Base-by-base conservation (phyloP, 805 yeast species). In the Deakozyma indianensis region DNA sequence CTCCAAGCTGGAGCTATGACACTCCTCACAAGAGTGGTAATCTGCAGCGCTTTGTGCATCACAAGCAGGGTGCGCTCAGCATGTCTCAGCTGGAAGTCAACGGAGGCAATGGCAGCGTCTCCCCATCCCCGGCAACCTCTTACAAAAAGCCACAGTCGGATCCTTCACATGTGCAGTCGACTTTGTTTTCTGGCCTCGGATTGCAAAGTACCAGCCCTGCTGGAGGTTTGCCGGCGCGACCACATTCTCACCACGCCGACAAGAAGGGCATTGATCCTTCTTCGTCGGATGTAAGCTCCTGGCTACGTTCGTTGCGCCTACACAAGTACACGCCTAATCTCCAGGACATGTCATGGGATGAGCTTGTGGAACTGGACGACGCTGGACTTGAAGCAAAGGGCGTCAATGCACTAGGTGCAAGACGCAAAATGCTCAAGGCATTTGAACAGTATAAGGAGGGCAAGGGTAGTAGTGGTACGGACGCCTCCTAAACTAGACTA, bases 311-410 rank as follows among this genome's bases (percentile, higher is more conserved):
- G 11, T 68, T 90, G 50, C 70, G 99, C 51, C 70, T 92, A 56
- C 99, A 92, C 69, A 92, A 92, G 64, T 92, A 92, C 66, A 88
- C 97, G 1, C 87, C 79, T 28, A 82, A 83, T 48, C 70, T 92
- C 51, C 76, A 80, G 55, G 78, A 77, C 50, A 69, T 80, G 51
- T 69, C 73, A 22, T 92, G 98, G 97, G 68, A 72, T 50, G 83
- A 81, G 41, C 70, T 92, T 67, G 73, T 92, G 48, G 75, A 75
- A 51, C 67, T 83, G 51, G 69, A 69, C 48, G 95, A 90, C 59
- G 72, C 65, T 3, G 74, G 77, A 47, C 69, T 92, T 55, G 86
- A 80, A 52, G 71, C 70, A 2, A 70, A 78, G 47, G 99, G 99
- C 4, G 96, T 92, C 35, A 75, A 78, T 52, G 96, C 98, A 0